Percentiles rank a stretch among this genome's conserved stretches.
Evolutionary conservation across 768 basidiomycete genomes (phyloP).

Genomic region (Butyriboletus loyo): DNA sequence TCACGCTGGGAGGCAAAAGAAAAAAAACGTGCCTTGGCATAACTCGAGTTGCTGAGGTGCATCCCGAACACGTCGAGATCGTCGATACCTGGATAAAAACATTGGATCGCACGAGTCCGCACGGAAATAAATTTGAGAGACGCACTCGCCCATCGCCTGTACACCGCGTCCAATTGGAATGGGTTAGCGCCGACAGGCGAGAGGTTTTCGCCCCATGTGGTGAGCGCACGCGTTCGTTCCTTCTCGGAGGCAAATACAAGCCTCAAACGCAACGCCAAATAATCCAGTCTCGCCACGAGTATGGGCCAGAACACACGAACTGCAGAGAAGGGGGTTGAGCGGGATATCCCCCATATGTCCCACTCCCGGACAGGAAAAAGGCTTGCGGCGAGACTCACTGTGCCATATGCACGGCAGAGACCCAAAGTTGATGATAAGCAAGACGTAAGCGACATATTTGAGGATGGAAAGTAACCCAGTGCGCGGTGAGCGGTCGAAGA

Average conservation of each 20-base stretch:
- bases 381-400: slow-evolving; percentile 40
- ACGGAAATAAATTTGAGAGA: neutral
- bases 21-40: slow-evolving; percentile 54
- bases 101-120: neutral
- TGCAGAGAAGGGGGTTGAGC: slow-evolving; percentile 15
- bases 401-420: slow-evolving; percentile 71
- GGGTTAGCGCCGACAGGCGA: slow-evolving; percentile 58
- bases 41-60: slow-evolving; percentile 81
- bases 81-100: slow-evolving; percentile 48
- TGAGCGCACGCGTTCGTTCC: slow-evolving; percentile 33
- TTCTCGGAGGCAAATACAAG: slow-evolving; percentile 37
- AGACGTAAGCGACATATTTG: slow-evolving; percentile 25
- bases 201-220: slow-evolving; percentile 45
- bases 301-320: slow-evolving; percentile 56
- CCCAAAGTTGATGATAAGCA: slow-evolving; percentile 57
- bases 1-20: neutral
- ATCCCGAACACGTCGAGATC: slow-evolving; percentile 64
- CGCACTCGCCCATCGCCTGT: slow-evolving; percentile 55
- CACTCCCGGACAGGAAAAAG: neutral
- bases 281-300: slow-evolving; percentile 32
- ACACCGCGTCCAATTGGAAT: slow-evolving; percentile 41
- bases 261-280: slow-evolving; percentile 33
- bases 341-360: neutral
- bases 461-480: slow-evolving; percentile 9
- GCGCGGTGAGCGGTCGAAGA: slow-evolving; percentile 5